Percentiles rank a stretch among this genome's conserved stretches.
phyloP scores from a whole-genome alignment of 768 basidiomycete species.

The Coprinopsis sp. region DNA sequence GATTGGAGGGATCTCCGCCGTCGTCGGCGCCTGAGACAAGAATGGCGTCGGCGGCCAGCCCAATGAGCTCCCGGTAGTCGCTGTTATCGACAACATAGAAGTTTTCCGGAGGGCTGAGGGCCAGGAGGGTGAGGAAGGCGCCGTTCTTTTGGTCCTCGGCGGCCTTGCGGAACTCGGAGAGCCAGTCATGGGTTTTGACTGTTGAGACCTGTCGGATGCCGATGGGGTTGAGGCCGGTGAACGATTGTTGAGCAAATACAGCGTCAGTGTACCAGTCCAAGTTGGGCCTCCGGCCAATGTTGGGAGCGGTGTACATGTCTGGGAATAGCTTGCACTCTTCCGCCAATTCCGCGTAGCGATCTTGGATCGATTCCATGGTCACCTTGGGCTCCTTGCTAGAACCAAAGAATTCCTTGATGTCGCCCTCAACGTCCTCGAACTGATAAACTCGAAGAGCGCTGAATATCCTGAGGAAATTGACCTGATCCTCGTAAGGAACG shows the following conservation, averaged over 20 bases:
- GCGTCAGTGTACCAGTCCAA: conserved; percentile 30
- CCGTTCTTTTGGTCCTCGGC: conserved; percentile 12
- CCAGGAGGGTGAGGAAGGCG: conserved; percentile 12
- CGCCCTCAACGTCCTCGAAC: no score
- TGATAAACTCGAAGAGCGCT: no score
- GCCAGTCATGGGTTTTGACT: conserved; percentile 15
- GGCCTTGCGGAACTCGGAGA: conserved; percentile 15
- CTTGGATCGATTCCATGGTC: conserved; percentile 17
- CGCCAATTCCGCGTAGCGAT: conserved; percentile 11
- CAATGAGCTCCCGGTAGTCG: conserved; percentile 19
- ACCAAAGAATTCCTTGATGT: no score
- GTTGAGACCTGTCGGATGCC: conserved; percentile 11
- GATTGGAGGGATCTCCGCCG: no score
- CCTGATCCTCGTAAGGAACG: conserved; percentile 12
- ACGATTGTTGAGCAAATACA: conserved; percentile 26
- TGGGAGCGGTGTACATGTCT: conserved; percentile 21
- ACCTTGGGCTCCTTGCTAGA: conserved; percentile 13
- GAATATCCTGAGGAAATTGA: no score
- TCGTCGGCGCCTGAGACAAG: conserved; percentile 5
- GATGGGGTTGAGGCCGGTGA: conserved; percentile 26
- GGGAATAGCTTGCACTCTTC: conserved; percentile 1
- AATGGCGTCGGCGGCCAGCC: conserved; percentile 12
- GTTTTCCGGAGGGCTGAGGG: no score
- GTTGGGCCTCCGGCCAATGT: conserved; percentile 24
- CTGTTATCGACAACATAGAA: conserved; percentile 24